Evolutionary conservation across 306 rosid species (phyloP), one percentile per base, ranked within the genome.

Genomic region (Carpinus viminea): DNA sequence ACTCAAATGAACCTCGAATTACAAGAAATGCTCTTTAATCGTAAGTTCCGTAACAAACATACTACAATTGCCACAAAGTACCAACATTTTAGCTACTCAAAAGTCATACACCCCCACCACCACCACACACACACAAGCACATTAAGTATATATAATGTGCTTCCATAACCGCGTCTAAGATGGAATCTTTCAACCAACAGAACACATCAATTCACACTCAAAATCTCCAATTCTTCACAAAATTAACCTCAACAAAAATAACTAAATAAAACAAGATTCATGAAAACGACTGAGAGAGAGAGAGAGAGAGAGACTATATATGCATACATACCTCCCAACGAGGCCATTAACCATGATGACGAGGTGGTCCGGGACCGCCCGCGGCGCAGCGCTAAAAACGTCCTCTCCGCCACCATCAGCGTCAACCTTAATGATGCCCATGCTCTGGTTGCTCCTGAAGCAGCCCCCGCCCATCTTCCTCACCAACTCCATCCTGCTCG

Each of bases 291-390:
- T 9, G 9, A 47, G 13, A 48, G 4, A 48, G 52, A 12, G 20
- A 52, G 56, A 7, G 16, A 7, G 34, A 31, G 34, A 1, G 3
- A 1, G 43, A 38, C 18, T 9, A 21, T 16, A 38, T 16, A 13
- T 24, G 50, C 71, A 53, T 4, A 59, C 16, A 5, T 79, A 90
- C 97, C 97, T 90, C 56, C 97, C 97, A 75, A 87, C 79, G 9
- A 93, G 84, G n/a, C 97, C 96, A 76, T 93, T 93, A 83, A 93
- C 97, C 97, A 93, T 93, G 51, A 93, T 80, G 54, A 93, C 93
- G 26, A 93, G 96, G 81, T 93, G 96, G 53, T 80, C 81, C 8
- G 92, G 90, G 7, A 56, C 77, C 1, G 83, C 81, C 36, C 78
- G 68, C 34, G 74, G 46, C 12, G 47, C 41, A 47, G 81, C 71